Percentiles rank a stretch among this genome's conserved stretches.
phyloP scores from a whole-genome alignment of 2,329 filamentous ascomycete species.

The Hypoxylon rubiginosum region DNA sequence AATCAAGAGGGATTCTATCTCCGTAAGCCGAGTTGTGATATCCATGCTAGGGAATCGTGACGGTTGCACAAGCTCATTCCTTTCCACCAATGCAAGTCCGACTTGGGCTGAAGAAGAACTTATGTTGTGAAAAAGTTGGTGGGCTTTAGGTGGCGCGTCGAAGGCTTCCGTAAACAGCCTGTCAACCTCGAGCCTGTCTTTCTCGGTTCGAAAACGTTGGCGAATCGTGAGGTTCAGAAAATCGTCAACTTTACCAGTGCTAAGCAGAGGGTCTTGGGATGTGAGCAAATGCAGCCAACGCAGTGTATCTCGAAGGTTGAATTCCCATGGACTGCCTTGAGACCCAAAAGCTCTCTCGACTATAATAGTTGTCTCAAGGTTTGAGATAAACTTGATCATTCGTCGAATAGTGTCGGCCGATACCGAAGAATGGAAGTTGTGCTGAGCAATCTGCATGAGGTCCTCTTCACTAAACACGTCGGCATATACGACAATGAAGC shows the following conservation, averaged over 20 bases:
- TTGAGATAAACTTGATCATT: constrained; percentile 84
- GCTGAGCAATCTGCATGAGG: constrained; percentile 82
- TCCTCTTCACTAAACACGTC: constrained; percentile 89
- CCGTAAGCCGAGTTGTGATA: constrained; percentile 70
- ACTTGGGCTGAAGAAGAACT: constrained; percentile 78
- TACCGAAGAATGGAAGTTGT: constrained; percentile 77
- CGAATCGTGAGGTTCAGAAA: constrained; percentile 86
- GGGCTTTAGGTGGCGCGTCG: constrained; percentile 62
- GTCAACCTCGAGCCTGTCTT: constrained; percentile 75
- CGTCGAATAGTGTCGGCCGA: constrained; percentile 69
- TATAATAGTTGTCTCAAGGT: constrained; percentile 79
- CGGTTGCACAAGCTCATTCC: constrained; percentile 69
- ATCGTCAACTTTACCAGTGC: constrained; percentile 72
- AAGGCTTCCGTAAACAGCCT: constrained; percentile 77
- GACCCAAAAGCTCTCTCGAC: constrained; percentile 69
- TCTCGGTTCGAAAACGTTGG: constrained; percentile 84
- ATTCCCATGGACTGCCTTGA: constrained; percentile 89
- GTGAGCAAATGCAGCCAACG: constrained; percentile 85
- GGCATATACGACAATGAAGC: constrained; percentile 97
- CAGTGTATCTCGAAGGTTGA: constrained; percentile 91
- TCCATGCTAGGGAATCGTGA: constrained; percentile 65
- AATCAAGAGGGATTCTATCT: constrained; percentile 88
- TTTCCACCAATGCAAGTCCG: constrained; percentile 78
- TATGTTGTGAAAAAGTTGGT: constrained; percentile 80
- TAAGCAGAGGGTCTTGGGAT: constrained; percentile 71